Conservation (phyloP, 352 stramenopile species). For the Saprolegnia diclina region DNA sequence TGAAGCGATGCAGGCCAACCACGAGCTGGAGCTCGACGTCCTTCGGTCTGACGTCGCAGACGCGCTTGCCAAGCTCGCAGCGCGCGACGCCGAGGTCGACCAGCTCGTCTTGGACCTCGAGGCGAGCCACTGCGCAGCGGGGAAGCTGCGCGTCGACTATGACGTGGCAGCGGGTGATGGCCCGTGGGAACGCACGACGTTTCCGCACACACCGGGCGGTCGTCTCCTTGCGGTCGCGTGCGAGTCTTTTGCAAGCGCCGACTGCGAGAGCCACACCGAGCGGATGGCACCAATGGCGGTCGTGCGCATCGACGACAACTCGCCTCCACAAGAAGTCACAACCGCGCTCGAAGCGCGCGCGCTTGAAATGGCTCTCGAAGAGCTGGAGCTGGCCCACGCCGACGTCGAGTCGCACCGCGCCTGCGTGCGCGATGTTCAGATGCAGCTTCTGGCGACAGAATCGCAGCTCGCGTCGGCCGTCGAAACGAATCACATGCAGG, state of each 20-base stretch:
- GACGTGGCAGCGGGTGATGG: neutral
- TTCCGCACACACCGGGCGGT: neutral
- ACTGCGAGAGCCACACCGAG: neutral
- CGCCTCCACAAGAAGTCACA: no score
- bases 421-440: no score
- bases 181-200: neutral
- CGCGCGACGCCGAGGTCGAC: slow-evolving; percentile 3
- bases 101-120: neutral
- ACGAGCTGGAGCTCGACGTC: neutral
- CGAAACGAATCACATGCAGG: no score
- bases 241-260: neutral
- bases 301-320: no score
- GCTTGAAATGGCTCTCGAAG: no score
- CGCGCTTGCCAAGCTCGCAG: neutral
- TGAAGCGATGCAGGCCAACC: slow-evolving; percentile 1
- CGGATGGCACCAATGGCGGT: neutral
- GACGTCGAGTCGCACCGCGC: no score
- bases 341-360: no score
- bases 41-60: neutral
- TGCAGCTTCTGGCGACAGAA: no score
- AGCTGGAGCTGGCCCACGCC: no score
- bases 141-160: neutral
- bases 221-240: neutral
- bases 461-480: no score
- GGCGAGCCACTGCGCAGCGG: neutral